These are phyloP conservation scores for Periconia digitata DNA, from an alignment of 2,329 filamentous ascomycete species.

Conservation along the genomic window DNA sequence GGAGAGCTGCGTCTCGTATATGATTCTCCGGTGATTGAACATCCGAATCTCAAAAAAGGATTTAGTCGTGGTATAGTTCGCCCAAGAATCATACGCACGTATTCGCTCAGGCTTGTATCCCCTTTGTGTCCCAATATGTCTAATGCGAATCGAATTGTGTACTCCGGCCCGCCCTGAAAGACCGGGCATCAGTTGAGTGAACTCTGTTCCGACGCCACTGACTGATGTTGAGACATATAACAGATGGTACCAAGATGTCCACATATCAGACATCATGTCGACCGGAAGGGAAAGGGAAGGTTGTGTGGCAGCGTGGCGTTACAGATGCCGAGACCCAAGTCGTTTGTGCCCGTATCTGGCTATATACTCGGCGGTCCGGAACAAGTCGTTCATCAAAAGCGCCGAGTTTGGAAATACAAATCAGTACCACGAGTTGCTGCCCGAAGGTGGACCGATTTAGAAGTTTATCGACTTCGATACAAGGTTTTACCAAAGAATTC, in stretches of 20 bases:
- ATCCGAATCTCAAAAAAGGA: no score
- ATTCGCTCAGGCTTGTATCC: background rate
- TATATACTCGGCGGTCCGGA: no score
- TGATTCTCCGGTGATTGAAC: no score
- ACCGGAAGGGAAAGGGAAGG: conserved; percentile 2
- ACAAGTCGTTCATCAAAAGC: no score
- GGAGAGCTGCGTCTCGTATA: no score
- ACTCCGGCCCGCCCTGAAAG: background rate
- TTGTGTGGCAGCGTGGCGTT: conserved; percentile 11
- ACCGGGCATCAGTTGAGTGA: background rate
- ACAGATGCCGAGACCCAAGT: conserved; percentile 6
- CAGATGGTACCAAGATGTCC: conserved; percentile 10
- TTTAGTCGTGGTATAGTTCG: no score
- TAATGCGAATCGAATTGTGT: background rate
- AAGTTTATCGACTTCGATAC: no score
- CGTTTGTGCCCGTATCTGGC: no score
- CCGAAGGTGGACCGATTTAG: no score
- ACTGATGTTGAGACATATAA: conserved; percentile 1
- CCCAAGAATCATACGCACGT: background rate
- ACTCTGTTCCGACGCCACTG: background rate
- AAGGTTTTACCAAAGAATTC: no score
- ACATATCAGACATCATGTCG: conserved; percentile 10
- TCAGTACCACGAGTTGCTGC: no score
- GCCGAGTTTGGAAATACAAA: no score
- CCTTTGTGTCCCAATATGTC: background rate